Evolutionary conservation across 2,329 filamentous ascomycete species (phyloP).

Genomic region (Botrytis tulipae): DNA sequence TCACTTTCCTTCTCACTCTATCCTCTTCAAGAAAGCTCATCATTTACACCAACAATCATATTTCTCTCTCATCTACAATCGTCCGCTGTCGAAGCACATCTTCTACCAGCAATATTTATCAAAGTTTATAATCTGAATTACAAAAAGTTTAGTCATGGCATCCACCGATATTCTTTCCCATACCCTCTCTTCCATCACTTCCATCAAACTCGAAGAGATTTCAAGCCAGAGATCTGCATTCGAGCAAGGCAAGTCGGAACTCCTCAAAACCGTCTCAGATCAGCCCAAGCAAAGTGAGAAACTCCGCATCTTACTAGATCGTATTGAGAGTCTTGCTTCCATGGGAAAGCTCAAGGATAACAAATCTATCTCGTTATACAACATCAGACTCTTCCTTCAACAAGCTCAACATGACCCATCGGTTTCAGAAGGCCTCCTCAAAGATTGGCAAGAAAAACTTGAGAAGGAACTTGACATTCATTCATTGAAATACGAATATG

Average conservation of each 20-base stretch:
- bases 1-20: not conserved
- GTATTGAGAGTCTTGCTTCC: constrained; percentile 39
- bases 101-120: not conserved
- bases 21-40: not conserved
- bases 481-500: constrained; percentile 52
- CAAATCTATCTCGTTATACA: constrained; percentile 30
- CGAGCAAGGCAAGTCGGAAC: constrained; percentile 45
- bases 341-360: constrained; percentile 35
- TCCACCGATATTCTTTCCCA: constrained; percentile 46
- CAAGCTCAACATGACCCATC: constrained; percentile 53
- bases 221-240: constrained; percentile 50
- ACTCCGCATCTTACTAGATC: constrained; percentile 40
- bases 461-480: constrained; percentile 47
- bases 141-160: constrained; percentile 34
- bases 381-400: constrained; percentile 49
- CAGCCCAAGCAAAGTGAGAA: constrained; percentile 38
- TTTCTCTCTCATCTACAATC: not conserved
- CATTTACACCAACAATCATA: not conserved
- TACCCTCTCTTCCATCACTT: constrained; percentile 54
- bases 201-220: constrained; percentile 55
- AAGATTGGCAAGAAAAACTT: constrained; percentile 48
- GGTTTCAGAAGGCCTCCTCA: constrained; percentile 46
- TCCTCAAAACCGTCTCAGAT: constrained; percentile 39
- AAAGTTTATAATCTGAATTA: not conserved
- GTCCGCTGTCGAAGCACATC: not conserved